These are phyloP conservation scores for Trichosporon coremiiforme DNA, from an alignment of 1,284 basidiomycete species.

Conservation along the genomic window DNA sequence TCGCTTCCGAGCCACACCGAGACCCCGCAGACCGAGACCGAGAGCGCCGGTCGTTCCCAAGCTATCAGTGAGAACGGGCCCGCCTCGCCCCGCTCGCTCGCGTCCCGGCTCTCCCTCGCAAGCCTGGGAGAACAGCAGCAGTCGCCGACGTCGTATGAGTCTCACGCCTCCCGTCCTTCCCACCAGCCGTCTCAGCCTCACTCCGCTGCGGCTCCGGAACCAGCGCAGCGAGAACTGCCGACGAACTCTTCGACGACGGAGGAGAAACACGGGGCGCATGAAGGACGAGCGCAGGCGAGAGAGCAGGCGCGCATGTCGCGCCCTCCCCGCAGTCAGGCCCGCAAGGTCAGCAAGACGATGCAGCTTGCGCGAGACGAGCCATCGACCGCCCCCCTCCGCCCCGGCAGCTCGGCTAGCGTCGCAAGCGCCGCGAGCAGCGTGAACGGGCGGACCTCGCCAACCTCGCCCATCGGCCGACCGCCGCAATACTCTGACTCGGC, in stretches of 20 bases:
- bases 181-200: neutral
- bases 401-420: neutral
- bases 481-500: neutral
- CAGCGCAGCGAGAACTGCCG: neutral
- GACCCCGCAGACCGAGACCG: neutral
- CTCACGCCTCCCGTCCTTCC: neutral
- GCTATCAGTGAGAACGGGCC: neutral
- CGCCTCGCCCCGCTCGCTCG: neutral
- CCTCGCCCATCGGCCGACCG: too few species aligned
- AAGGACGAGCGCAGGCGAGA: neutral
- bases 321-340: constrained; percentile 6
- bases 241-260: too few species aligned
- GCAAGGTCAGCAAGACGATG: constrained; percentile 5
- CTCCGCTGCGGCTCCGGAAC: neutral
- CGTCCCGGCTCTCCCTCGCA: neutral
- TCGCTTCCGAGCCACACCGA: neutral
- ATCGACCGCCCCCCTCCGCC: neutral
- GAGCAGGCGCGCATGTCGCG: neutral
- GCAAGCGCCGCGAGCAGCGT: constrained; percentile 3
- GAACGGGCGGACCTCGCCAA: neutral
- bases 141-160: neutral
- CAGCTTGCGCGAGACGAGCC: neutral
- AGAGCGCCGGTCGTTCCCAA: neutral
- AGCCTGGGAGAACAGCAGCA: neutral
- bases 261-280: neutral